These are phyloP conservation scores for Penicillium roqueforti DNA, from an alignment of 495 filamentous ascomycete species.

Conservation along the genomic window DNA sequence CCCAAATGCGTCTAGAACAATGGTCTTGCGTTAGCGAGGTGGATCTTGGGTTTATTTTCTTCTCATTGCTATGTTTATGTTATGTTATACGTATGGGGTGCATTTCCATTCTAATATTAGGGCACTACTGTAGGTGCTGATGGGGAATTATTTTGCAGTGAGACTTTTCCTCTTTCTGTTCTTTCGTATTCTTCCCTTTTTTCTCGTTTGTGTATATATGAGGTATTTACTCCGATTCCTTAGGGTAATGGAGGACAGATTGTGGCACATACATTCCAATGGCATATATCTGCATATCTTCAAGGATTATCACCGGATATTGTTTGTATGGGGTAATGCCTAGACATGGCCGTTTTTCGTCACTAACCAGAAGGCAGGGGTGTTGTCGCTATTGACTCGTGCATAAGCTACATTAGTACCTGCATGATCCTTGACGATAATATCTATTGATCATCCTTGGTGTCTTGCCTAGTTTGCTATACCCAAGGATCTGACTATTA, in stretches of 20 bases:
- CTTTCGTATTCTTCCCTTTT: too few relatives aligned
- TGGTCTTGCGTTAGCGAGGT: not conserved
- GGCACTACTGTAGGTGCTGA: slow-evolving; percentile 1
- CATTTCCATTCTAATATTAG: not conserved
- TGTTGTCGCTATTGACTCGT: too few relatives aligned
- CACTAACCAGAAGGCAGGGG: too few relatives aligned
- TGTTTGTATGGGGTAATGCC: not conserved
- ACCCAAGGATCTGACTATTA: not conserved
- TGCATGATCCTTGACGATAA: not conserved
- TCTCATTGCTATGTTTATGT: too few relatives aligned
- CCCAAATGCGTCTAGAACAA: not conserved
- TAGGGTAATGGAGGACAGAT: too few relatives aligned
- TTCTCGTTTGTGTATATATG: not conserved
- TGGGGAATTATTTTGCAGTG: not conserved
- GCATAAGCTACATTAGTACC: not conserved
- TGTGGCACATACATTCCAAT: too few relatives aligned
- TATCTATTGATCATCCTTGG: not conserved
- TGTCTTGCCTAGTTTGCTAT: not conserved
- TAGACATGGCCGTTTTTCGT: too few relatives aligned
- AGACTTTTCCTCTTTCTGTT: not conserved
- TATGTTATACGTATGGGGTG: not conserved
- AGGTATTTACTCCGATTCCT: not conserved
- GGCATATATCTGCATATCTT: not conserved
- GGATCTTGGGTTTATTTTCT: too few relatives aligned
- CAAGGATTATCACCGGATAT: not conserved